Evolutionary conservation across 2,329 filamentous ascomycete species (phyloP).

Genomic region (Elsinoe batatas): DNA sequence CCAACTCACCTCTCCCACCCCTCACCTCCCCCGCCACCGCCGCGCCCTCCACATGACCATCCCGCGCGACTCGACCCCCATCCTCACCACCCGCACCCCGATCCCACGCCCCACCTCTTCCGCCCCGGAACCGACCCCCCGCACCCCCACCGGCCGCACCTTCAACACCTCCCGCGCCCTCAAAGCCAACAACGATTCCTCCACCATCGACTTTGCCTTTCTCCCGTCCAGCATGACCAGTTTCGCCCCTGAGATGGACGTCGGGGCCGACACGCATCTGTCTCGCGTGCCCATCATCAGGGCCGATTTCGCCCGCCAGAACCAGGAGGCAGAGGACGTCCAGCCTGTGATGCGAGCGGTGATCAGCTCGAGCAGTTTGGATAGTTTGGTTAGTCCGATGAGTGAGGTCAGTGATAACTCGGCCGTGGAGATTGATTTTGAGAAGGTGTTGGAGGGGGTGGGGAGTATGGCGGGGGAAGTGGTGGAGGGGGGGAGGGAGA

Average conservation of each 20-base stretch:
- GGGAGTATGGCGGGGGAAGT: slow-evolving; percentile 16
- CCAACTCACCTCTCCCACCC: slow-evolving; percentile 30
- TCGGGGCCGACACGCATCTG: background rate
- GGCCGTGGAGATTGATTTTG: slow-evolving; percentile 46
- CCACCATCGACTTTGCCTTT: slow-evolving; percentile 55
- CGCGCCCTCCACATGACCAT: slow-evolving; percentile 53
- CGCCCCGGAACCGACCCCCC: slow-evolving; percentile 22
- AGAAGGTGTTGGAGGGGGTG: slow-evolving; percentile 45
- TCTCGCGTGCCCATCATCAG: slow-evolving; percentile 11
- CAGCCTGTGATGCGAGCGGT: slow-evolving; percentile 44
- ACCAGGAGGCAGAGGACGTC: slow-evolving; percentile 14
- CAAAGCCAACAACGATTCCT: slow-evolving; percentile 48
- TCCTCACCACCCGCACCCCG: slow-evolving; percentile 45
- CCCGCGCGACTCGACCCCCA: slow-evolving; percentile 45
- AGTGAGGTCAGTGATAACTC: slow-evolving; percentile 49
- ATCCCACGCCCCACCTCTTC: slow-evolving; percentile 35
- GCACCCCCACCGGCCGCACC: slow-evolving; percentile 34
- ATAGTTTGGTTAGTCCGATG: slow-evolving; percentile 44
- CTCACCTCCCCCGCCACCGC: slow-evolving; percentile 20
- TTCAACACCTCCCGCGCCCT: slow-evolving; percentile 53
- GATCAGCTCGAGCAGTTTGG: slow-evolving; percentile 40
- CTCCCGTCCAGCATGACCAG: slow-evolving; percentile 44
- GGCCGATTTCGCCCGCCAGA: slow-evolving; percentile 14
- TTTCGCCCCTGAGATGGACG: slow-evolving; percentile 16
- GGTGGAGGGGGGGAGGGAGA: slow-evolving; percentile 23